Percentiles rank a stretch among this genome's conserved stretches.
phyloP scores from a whole-genome alignment of 805 yeast genomes.

The Barnettozyma wickerhamii region DNA sequence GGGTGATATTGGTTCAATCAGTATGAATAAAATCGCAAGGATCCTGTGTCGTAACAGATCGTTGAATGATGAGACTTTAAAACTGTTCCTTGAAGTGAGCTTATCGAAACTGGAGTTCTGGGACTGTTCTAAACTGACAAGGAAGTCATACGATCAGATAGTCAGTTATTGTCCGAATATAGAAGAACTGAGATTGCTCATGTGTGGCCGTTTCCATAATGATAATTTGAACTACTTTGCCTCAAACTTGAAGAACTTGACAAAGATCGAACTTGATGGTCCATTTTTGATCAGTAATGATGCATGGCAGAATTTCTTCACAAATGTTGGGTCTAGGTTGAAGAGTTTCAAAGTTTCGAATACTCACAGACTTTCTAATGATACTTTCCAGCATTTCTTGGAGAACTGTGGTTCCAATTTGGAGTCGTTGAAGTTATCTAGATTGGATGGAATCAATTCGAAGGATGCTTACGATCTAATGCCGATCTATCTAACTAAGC shows the following conservation, averaged over 20 bases:
- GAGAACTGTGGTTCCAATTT: conserved; percentile 57
- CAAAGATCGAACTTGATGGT: conserved; percentile 70
- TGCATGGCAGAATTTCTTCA: conserved; percentile 77
- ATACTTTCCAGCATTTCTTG: conserved; percentile 56
- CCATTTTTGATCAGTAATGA: conserved; percentile 77
- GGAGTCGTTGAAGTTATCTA: conserved; percentile 52
- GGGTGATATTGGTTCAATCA: conserved; percentile 80
- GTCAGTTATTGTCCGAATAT: conserved; percentile 78
- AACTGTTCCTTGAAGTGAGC: conserved; percentile 64
- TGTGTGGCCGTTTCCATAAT: conserved; percentile 92
- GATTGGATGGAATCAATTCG: conserved; percentile 69
- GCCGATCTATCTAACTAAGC: conserved; percentile 54
- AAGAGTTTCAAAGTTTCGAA: conserved; percentile 60
- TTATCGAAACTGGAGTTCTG: conserved; percentile 64
- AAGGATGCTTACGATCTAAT: conserved; percentile 55
- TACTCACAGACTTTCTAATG: conserved; percentile 78
- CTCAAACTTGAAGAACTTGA: conserved; percentile 51
- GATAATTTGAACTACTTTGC: conserved; percentile 64
- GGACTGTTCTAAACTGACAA: conserved; percentile 84
- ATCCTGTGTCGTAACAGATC: conserved; percentile 83
- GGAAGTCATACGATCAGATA: conserved; percentile 60
- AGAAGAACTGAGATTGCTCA: conserved; percentile 60
- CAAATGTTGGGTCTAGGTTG: conserved; percentile 48
- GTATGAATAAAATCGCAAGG: conserved; percentile 65
- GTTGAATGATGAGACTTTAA: conserved; percentile 64